Percentiles rank a stretch among this genome's conserved stretches.
phyloP scores from a whole-genome alignment of 352 stramenopile genomes.

The Peronosclerospora sorghi region DNA sequence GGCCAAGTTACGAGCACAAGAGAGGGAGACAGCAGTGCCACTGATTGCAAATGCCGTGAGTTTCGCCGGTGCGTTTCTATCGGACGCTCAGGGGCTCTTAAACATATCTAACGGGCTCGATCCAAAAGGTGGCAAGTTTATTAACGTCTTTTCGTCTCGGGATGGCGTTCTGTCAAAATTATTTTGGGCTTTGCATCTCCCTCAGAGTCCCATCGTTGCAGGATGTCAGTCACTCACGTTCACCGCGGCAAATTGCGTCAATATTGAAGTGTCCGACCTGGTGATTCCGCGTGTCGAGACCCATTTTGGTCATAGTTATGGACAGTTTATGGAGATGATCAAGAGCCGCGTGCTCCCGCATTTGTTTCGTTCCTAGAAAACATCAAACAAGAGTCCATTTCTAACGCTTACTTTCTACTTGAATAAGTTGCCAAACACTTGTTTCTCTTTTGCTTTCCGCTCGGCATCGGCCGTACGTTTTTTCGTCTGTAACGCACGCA shows the following conservation, averaged over 20 bases:
- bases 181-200: conserved; percentile 60
- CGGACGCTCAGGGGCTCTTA: conserved; percentile 18
- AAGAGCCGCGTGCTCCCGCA: conserved; percentile 35
- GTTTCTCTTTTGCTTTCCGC: conserved; percentile 42
- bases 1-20: conserved; percentile 24
- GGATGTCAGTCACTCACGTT: conserved; percentile 37
- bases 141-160: conserved; percentile 73
- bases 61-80: conserved; percentile 64
- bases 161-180: conserved; percentile 67
- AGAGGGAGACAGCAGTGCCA: conserved; percentile 4
- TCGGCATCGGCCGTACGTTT: conserved; percentile 54
- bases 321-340: conserved; percentile 53
- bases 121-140: conserved; percentile 28
- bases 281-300: conserved; percentile 44
- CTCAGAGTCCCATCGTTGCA: conserved; percentile 22
- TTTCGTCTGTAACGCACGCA: conserved; percentile 36
- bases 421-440: conserved; percentile 65
- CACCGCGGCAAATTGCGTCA: conserved; percentile 17
- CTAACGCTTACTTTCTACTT: conserved; percentile 26
- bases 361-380: conserved; percentile 12
- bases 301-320: conserved; percentile 77
- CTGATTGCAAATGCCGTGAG: conserved; percentile 45
- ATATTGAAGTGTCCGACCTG: conserved; percentile 66
- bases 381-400: conserved; percentile 3
- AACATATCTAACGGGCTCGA: conserved; percentile 29